Conservation (phyloP, 306 rosid species). For the Inga oerstediana region DNA sequence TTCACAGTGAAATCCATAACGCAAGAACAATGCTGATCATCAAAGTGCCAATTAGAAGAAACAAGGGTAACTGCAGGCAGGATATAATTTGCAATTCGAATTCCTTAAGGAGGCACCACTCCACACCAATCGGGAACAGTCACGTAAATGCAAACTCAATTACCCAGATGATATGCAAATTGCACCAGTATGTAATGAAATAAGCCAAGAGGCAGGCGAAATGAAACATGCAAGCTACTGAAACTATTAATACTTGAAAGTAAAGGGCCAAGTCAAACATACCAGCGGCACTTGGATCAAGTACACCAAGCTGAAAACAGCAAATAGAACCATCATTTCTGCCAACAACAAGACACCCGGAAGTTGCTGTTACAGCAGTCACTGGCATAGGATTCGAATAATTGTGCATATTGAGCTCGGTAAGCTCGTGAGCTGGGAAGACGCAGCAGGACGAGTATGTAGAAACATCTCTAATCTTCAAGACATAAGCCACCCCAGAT, state of each 20-base stretch:
- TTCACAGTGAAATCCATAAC: slow-evolving; percentile 24
- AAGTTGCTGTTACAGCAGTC: slow-evolving; percentile 56
- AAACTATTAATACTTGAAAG: background rate
- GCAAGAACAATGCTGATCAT: background rate
- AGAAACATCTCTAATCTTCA: slow-evolving; percentile 61
- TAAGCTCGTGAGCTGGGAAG: slow-evolving; percentile 54
- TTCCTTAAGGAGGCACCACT: slow-evolving; percentile 5
- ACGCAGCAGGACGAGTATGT: slow-evolving; percentile 50
- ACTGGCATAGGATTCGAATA: slow-evolving; percentile 45
- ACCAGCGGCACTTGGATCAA: slow-evolving; percentile 72
- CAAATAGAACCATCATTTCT: slow-evolving; percentile 71
- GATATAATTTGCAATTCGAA: background rate
- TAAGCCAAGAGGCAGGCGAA: background rate
- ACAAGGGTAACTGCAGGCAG: background rate
- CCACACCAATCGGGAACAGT: background rate
- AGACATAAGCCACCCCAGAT: slow-evolving; percentile 68
- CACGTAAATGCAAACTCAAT: slow-evolving; percentile 13
- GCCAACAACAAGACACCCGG: slow-evolving; percentile 77
- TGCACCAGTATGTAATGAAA: background rate
- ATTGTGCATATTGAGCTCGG: slow-evolving; percentile 51
- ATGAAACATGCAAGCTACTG: slow-evolving; percentile 8
- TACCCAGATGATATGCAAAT: background rate
- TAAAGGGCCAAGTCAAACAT: slow-evolving; percentile 27
- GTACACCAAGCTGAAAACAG: slow-evolving; percentile 73
- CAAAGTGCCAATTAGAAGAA: slow-evolving; percentile 27